Evolutionary conservation across 2,329 filamentous ascomycete species (phyloP).

Genomic region (Cladosporium phlei): DNA sequence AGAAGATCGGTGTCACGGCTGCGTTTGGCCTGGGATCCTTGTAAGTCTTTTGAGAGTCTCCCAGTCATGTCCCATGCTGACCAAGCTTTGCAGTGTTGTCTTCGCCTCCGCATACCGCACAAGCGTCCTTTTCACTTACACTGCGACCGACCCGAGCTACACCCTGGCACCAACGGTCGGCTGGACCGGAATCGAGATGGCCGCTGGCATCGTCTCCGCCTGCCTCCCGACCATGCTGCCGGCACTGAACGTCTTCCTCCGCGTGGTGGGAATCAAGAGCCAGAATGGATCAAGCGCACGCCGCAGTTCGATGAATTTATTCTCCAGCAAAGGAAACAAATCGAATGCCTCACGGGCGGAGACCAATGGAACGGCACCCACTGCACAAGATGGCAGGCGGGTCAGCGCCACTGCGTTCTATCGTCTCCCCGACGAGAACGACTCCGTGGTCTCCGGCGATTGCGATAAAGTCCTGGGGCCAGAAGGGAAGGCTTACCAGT

Average conservation of each 20-base stretch:
- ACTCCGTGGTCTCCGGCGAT: background rate
- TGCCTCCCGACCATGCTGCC: slow-evolving; percentile 10
- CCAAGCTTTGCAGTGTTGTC: background rate
- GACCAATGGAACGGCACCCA: background rate
- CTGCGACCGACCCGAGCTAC: slow-evolving; percentile 6
- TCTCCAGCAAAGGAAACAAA: background rate
- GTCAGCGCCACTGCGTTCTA: background rate
- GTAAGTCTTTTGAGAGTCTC: background rate
- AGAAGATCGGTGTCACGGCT: slow-evolving; percentile 9
- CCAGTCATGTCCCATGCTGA: background rate
- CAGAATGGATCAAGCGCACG: background rate
- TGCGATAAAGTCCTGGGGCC: background rate
- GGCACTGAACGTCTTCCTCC: slow-evolving; percentile 8
- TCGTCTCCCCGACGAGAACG: slow-evolving; percentile 8
- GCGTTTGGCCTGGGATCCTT: slow-evolving; percentile 10
- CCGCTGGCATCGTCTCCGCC: slow-evolving; percentile 10
- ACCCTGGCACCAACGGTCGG: slow-evolving; percentile 7
- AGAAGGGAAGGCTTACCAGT: slow-evolving; percentile 3
- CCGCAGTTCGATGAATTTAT: background rate
- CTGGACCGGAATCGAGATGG: slow-evolving; percentile 12
- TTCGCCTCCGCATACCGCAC: slow-evolving; percentile 9
- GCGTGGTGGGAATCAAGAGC: slow-evolving; percentile 1
- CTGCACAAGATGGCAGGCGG: background rate
- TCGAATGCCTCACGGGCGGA: background rate
- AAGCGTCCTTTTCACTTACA: slow-evolving; percentile 10